Conservation (phyloP, 1,284 basidiomycete genomes). For the Cystobasidium slooffiae region DNA sequence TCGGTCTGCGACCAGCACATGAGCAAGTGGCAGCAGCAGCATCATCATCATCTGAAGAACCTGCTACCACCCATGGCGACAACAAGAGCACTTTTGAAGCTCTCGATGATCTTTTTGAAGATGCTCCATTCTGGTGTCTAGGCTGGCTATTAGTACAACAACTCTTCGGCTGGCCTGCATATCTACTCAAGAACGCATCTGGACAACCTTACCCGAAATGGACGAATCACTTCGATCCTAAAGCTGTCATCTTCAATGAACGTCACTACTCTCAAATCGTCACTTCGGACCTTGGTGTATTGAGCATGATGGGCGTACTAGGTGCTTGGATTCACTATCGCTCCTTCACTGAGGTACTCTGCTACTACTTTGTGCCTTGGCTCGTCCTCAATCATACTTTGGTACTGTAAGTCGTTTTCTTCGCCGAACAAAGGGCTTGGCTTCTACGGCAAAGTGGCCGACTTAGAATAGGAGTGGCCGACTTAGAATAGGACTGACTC, state of each 20-base stretch:
- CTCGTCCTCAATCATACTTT: slow-evolving; percentile 86
- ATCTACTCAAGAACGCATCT: slow-evolving; percentile 82
- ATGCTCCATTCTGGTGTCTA: slow-evolving; percentile 84
- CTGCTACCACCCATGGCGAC: slow-evolving; percentile 40
- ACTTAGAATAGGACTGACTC: neutral
- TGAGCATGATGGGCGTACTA: slow-evolving; percentile 70
- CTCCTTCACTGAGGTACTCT: slow-evolving; percentile 76
- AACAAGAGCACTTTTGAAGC: slow-evolving; percentile 66
- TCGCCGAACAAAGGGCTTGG: no score
- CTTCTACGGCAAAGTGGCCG: no score
- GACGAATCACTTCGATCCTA: slow-evolving; percentile 85
- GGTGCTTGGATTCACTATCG: slow-evolving; percentile 64
- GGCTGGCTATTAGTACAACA: slow-evolving; percentile 71
- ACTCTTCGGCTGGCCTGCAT: slow-evolving; percentile 82
- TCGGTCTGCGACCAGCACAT: slow-evolving; percentile 66
- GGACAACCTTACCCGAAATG: slow-evolving; percentile 85
- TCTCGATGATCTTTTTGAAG: slow-evolving; percentile 84
- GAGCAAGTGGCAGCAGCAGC: slow-evolving; percentile 61
- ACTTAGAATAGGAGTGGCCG: no score
- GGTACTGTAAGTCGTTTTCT: slow-evolving; percentile 77
- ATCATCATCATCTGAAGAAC: slow-evolving; percentile 57
- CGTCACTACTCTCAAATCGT: slow-evolving; percentile 77
- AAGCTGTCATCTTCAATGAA: slow-evolving; percentile 78
- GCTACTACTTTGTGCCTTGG: slow-evolving; percentile 86
- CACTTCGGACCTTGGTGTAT: slow-evolving; percentile 81